Base-by-base conservation (phyloP, 2,329 filamentous ascomycete species). In the Ascochyta pisi region DNA sequence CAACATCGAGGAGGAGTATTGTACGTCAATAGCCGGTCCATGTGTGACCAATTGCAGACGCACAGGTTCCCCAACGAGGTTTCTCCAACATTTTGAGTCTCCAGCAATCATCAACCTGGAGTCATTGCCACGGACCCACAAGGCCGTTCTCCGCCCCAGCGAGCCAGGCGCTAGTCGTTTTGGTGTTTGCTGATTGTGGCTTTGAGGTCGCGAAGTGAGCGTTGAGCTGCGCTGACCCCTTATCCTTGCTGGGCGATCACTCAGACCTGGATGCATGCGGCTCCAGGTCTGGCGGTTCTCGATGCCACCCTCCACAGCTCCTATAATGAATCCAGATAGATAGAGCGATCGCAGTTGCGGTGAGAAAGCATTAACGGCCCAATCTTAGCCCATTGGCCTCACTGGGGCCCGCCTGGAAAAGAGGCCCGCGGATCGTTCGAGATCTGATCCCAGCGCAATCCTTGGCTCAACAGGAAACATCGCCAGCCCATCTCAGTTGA, bases 381-480 rank as follows among this genome's bases (percentile, higher is more conserved):
- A 56, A 56, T 57, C 45, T 58, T 51, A 56, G 45, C 50, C 52
- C 53, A 49, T 58, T 53, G 46, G 33, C 41, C 39, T 55, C 38
- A 44, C 55, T 37, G 41, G 59, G 50, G 42, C 37, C 54, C 50
- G 47, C 61, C 58, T 49, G 51, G 61, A 53, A 57, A 19, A 50
- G 38, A 52, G 58, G 55, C 45, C 48, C 47, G 54, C 58, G 64
- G 60, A 57, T 60, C 60, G 63, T 61, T 58, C 60, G 48, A 62
- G 60, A 64, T 54, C 50, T 65, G 59, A 60, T 63, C 61, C 62
- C 47, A 64, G 65, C 64, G 58, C 52, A 59, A 27, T 63, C 67
- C 66, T 66, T 58, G 62, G 57, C 68, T 61, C 69, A 70, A 70
- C 69, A 70, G 65, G 64, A 67, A 66, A 62, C 62, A 61, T 34